Base-by-base conservation (phyloP, 2,329 filamentous ascomycete genomes). In the Pseudopithomyces chartarum region DNA sequence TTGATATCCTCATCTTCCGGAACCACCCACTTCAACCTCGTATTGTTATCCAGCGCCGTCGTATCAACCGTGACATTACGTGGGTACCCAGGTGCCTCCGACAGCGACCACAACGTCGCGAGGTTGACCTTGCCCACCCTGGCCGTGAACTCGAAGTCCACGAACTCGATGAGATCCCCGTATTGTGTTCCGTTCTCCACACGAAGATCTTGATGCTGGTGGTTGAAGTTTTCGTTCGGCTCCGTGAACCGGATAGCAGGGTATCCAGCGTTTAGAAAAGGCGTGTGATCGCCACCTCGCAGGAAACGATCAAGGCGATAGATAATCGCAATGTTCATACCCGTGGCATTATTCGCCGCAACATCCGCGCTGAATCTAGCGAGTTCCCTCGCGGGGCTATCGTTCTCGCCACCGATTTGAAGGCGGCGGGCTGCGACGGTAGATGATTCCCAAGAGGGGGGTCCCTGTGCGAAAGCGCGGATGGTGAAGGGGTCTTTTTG, bases 281-380 rank as follows among this genome's bases (percentile, higher is more conserved):
- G 77, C 4, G 77, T 72, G 67, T 87, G 84, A 68, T 86, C 84
- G 29, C 84, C 84, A 36, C 84, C 82, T 3, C 84, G 77, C 5
- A 85, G 75, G 69, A 82, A 86, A 11, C 84, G 78, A 59, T 86
- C 84, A 0, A 82, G 74, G 2, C 84, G 79, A 68, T 86, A 85
- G 43, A 86, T 79, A 50, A 85, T 76, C 7, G 81, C 80, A 12
- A 86, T 78, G 57, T 81, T 80, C 84, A 87, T 86, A 10, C 77
- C 78, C 1, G 83, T 84, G 15, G 75, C 76, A 2, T 74, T 59
- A 57, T 84, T 84, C 19, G 81, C 80, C 0, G 80, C 81, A 2
- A 86, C 81, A 59, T 86, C 84, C 33, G 79, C 78, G 34, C 83
- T 79, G 68, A 84, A 84, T 1, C 84, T 79, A 2, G 81, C 84